A percentile compares a stretch with the other conserved stretches of the same genome.
Evolutionary conservation across 768 basidiomycete genomes (phyloP).

Genomic region (Boletus barrowsii): DNA sequence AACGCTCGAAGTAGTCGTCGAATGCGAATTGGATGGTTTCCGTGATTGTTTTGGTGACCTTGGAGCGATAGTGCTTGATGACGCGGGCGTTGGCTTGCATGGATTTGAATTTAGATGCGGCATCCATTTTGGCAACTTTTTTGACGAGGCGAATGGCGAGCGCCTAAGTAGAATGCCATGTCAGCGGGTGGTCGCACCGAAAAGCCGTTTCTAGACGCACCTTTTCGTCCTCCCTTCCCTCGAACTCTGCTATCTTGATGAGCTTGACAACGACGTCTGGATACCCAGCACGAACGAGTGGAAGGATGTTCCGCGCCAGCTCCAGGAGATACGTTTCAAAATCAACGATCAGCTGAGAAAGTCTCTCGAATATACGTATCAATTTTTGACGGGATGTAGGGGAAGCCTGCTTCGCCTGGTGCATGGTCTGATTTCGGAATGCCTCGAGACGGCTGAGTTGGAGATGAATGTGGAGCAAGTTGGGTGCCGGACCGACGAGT

Average conservation of each 20-base stretch:
- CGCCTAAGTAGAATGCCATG: constrained; percentile 48
- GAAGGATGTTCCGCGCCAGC: constrained; percentile 72
- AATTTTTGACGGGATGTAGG: constrained; percentile 64
- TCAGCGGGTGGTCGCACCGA: not conserved
- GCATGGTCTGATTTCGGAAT: constrained; percentile 93
- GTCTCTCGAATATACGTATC: constrained; percentile 77
- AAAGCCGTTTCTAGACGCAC: constrained; percentile 35
- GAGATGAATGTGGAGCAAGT: constrained; percentile 87
- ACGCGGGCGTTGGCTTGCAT: constrained; percentile 90
- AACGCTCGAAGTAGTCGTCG: constrained; percentile 58
- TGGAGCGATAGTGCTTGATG: constrained; percentile 93
- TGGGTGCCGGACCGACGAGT: constrained; percentile 82
- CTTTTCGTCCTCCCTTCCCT: constrained; percentile 94
- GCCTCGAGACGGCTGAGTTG: constrained; percentile 89
- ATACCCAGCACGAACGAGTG: constrained; percentile 75
- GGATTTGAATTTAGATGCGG: constrained; percentile 90
- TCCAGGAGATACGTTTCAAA: constrained; percentile 86
- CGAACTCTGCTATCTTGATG: constrained; percentile 90
- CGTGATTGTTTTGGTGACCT: constrained; percentile 75
- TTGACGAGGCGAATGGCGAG: constrained; percentile 92
- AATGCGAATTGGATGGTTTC: constrained; percentile 75
- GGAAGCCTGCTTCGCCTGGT: constrained; percentile 84
- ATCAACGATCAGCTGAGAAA: constrained; percentile 72
- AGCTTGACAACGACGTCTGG: constrained; percentile 87
- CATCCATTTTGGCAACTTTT: constrained; percentile 88